Conservation (phyloP, 2,329 filamentous ascomycete genomes). For the Grosmannia clavigera region DNA sequence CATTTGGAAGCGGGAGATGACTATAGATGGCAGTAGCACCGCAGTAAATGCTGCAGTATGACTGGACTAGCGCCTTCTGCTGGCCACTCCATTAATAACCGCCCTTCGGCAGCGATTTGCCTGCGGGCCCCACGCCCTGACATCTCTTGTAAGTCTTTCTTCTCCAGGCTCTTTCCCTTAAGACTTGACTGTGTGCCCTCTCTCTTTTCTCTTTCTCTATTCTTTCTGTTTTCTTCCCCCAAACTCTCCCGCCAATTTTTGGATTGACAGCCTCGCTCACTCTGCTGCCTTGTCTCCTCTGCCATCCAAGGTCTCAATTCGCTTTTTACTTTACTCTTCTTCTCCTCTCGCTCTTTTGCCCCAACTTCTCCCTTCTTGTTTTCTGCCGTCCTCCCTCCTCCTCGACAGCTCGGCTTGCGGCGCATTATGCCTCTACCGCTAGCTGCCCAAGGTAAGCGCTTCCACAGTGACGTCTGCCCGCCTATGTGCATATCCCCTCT, state of each 20-base stretch:
- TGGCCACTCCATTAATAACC: too few species aligned
- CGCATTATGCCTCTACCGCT: slow-evolving; percentile 22
- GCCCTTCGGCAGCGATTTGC: too few species aligned
- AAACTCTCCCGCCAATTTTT: not conserved
- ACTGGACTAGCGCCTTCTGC: too few species aligned
- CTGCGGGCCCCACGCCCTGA: too few species aligned
- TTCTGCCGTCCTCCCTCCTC: too few species aligned
- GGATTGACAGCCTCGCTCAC: not conserved
- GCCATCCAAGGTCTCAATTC: too few species aligned
- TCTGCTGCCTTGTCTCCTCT: not conserved
- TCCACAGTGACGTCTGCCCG: slow-evolving; percentile 18
- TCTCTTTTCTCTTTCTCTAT: not conserved
- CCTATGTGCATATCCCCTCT: not conserved
- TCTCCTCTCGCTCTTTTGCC: too few species aligned
- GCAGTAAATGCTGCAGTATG: too few species aligned
- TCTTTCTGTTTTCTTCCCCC: not conserved
- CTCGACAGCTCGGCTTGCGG: not conserved
- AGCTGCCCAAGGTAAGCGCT: slow-evolving; percentile 24
- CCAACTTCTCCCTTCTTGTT: too few species aligned
- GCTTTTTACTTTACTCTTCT: too few species aligned
- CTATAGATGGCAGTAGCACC: too few species aligned
- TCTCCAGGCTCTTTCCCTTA: not conserved
- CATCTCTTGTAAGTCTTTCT: too few species aligned
- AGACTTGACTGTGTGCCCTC: not conserved
- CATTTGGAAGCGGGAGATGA: not conserved